phyloP scores from a whole-genome alignment of 2,329 filamentous ascomycete species.

The Nigrograna mackinnonii region DNA sequence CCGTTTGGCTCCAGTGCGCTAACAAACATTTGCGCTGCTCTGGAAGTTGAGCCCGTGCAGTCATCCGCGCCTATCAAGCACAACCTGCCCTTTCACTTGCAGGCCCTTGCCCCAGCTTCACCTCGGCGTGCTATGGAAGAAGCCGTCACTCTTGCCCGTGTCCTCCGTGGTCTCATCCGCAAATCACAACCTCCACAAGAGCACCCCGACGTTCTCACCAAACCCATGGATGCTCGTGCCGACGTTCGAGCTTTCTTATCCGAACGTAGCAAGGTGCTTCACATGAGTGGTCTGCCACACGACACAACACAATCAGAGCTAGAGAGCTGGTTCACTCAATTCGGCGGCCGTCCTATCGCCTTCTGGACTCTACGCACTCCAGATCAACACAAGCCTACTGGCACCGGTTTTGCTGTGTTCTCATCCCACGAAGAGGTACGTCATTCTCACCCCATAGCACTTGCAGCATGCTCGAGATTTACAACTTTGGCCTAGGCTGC shows the following conservation, averaged over 20 bases:
- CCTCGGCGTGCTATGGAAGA: conserved; percentile 97
- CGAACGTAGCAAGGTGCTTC: conserved; percentile 95
- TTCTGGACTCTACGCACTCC: conserved; percentile 98
- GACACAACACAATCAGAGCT: conserved; percentile 98
- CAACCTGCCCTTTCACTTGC: conserved; percentile 95
- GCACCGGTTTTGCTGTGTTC: conserved; percentile 96
- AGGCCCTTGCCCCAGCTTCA: conserved; percentile 92
- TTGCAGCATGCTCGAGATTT: not conserved
- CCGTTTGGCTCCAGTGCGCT: conserved; percentile 95
- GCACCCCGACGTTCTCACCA: conserved; percentile 90
- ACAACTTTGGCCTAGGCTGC: conserved; percentile 88
- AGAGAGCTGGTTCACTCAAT: conserved; percentile 99
- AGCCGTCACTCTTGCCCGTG: conserved; percentile 88
- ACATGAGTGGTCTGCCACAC: conserved; percentile 96
- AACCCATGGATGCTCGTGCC: conserved; percentile 94
- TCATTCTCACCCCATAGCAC: not conserved
- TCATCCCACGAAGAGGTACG: conserved; percentile 98
- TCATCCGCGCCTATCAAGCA: conserved; percentile 98
- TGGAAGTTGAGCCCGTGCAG: conserved; percentile 97
- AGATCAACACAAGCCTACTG: conserved; percentile 99
- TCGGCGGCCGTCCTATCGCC: conserved; percentile 93
- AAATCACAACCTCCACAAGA: conserved; percentile 95
- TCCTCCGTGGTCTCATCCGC: conserved; percentile 87
- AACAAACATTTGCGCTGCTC: conserved; percentile 95
- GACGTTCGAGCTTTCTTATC: conserved; percentile 95